phyloP scores from a whole-genome alignment of 2,329 filamentous ascomycete species.

The Uncinocarpus reesii region DNA sequence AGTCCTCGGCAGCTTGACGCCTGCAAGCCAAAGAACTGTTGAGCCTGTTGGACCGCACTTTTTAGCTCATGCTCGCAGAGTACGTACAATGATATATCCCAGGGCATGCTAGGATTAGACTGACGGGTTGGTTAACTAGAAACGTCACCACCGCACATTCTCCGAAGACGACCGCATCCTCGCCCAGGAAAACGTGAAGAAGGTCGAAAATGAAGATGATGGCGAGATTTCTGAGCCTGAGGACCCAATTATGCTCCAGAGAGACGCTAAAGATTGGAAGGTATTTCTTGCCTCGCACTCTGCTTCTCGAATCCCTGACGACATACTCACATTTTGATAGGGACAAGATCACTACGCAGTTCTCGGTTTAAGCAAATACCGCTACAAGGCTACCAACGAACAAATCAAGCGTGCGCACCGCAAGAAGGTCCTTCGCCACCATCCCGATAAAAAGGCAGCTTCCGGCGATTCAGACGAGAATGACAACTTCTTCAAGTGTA shows the following conservation, averaged over 20 bases:
- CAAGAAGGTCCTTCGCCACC: slow-evolving; percentile 98
- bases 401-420: slow-evolving; percentile 98
- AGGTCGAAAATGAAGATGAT: slow-evolving; percentile 80
- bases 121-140: slow-evolving; percentile 30
- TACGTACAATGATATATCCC: slow-evolving; percentile 34
- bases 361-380: slow-evolving; percentile 83
- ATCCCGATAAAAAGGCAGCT: slow-evolving; percentile 97
- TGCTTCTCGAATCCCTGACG: not conserved
- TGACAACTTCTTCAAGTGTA: slow-evolving; percentile 99
- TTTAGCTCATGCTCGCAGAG: slow-evolving; percentile 89
- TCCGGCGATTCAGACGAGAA: slow-evolving; percentile 70
- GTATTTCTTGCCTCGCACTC: slow-evolving; percentile 37
- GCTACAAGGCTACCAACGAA: slow-evolving; percentile 85
- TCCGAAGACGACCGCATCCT: slow-evolving; percentile 97
- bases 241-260: slow-evolving; percentile 80
- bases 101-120: not conserved
- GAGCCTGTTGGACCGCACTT: slow-evolving; percentile 97
- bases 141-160: slow-evolving; percentile 92
- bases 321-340: slow-evolving; percentile 35
- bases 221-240: slow-evolving; percentile 90
- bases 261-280: slow-evolving; percentile 99
- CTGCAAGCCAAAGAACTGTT: slow-evolving; percentile 72
- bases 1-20: slow-evolving; percentile 63
- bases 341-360: slow-evolving; percentile 96
- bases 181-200: slow-evolving; percentile 89